These are phyloP conservation scores for Brassica incana DNA, from an alignment of 345 rosid genomes.

Conservation along the genomic window DNA sequence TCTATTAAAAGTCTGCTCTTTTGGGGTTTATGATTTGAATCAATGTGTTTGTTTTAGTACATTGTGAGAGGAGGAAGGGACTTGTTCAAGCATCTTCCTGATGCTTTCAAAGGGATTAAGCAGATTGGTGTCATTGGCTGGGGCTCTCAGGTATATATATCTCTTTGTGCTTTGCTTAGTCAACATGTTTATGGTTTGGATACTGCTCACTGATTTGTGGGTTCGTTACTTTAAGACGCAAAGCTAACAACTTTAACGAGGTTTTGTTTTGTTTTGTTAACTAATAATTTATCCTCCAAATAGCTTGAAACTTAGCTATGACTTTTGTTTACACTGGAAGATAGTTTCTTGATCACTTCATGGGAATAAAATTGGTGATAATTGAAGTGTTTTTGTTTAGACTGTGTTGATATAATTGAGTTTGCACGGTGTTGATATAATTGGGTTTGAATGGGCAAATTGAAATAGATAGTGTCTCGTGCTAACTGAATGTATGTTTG, in stretches of 20 bases:
- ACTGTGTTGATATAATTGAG: neutral
- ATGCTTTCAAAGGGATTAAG: constrained; percentile 84
- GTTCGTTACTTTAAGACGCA: neutral
- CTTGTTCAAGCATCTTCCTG: constrained; percentile 76
- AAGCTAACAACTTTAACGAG: neutral
- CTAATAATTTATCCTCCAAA: neutral
- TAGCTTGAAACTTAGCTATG: neutral
- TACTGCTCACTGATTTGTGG: neutral
- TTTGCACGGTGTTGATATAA: neutral
- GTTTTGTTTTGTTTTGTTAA: neutral
- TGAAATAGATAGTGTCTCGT: neutral
- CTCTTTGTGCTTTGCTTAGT: neutral
- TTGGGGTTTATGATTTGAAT: neutral
- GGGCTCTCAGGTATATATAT: constrained; percentile 76
- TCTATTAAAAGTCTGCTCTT: neutral
- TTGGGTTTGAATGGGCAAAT: neutral
- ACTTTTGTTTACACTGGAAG: neutral
- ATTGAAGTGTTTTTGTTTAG: neutral
- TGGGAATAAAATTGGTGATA: neutral
- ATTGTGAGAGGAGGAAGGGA: constrained; percentile 98
- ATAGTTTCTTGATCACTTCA: constrained; percentile 6
- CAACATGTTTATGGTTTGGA: neutral
- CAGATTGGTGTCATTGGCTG: constrained; percentile 94
- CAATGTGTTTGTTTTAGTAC: constrained; percentile 45
- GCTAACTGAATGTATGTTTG: neutral